Evolutionary conservation across 768 basidiomycete genomes (phyloP), one percentile per base, ranked within the genome.

Genomic region (Suillus placidus): DNA sequence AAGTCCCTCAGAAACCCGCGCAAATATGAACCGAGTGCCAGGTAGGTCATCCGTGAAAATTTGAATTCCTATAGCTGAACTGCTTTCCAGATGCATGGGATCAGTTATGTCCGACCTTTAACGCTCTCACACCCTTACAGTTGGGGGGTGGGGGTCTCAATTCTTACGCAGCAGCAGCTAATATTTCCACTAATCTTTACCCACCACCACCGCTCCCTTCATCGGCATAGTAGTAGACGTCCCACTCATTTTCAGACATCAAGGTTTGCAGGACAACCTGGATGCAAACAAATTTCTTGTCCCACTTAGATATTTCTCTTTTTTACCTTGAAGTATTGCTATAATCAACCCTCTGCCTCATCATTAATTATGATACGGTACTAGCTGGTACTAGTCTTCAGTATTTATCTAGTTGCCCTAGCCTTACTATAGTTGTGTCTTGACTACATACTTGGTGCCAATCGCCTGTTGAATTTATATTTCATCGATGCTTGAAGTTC

Each of bases 31-130:
- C 9, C 26, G 6, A 18, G 18, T 26, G 18, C 26, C 57, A 30
- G 5, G 57, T 40, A 30, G 1, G 57, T 60, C n/a, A 40, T 60
- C 26, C 1, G 38, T 18, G 26, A 37, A 20, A 10, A 58, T 30
- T 3, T 30, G 16, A 30, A 23, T 9, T 40, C 30, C 26, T 16
- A 26, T 60, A 1, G 16, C 20, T 23, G 47, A 65, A 32, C 1
- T 34, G 30, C 2, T 26, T 52, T 47, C 5, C 30, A 77, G 75
- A 45, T 45, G 60, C 69, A 35, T 75, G 75, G 74, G 65, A 69
- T 37, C 13, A 73, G 1, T 57, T 75, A 26, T 77, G 75, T 30
- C 75, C 75, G 2, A 55, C 45, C 54, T 75, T 42, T 30, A 18
- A 74, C 26, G 63, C 74, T 12, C 63, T 74, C 13, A 30, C 58